These are phyloP conservation scores for Veloboletus limbatus DNA, from an alignment of 1,284 basidiomycete genomes.

Conservation along the genomic window DNA sequence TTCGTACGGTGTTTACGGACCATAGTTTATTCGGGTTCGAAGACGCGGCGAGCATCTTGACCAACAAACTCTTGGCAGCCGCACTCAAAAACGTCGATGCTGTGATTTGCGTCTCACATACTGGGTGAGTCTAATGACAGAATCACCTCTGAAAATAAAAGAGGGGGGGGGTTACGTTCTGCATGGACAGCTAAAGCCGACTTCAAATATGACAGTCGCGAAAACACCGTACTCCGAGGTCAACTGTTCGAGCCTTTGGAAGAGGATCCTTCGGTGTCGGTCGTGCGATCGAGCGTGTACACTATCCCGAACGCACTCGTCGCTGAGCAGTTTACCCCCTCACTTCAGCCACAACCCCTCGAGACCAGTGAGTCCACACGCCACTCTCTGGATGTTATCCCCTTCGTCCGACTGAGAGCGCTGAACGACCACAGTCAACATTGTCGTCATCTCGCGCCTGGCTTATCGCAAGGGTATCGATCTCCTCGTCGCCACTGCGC, in stretches of 20 bases:
- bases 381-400: background rate
- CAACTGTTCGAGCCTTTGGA: conserved; percentile 57
- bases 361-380: conserved; percentile 56
- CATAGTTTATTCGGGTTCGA: conserved; percentile 96
- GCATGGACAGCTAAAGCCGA: background rate
- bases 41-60: conserved; percentile 93
- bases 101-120: conserved; percentile 97
- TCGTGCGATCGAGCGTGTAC: conserved; percentile 67
- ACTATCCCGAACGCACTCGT: conserved; percentile 97
- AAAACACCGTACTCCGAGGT: conserved; percentile 92
- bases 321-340: conserved; percentile 81
- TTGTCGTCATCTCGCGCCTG: conserved; percentile 92
- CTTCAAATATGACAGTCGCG: conserved; percentile 52
- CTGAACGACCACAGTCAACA: conserved; percentile 63
- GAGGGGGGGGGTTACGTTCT: too few relatives aligned
- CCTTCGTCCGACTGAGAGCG: background rate
- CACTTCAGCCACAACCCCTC: conserved; percentile 41
- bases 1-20: conserved; percentile 93
- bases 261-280: conserved; percentile 40
- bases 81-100: conserved; percentile 89
- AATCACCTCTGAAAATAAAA: too few relatives aligned
- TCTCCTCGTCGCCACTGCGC: conserved; percentile 88
- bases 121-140: conserved; percentile 68
- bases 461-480: conserved; percentile 98
- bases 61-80: conserved; percentile 91